Base-by-base conservation (phyloP, 164 flowering plant species). In the Umbellularia californica region DNA sequence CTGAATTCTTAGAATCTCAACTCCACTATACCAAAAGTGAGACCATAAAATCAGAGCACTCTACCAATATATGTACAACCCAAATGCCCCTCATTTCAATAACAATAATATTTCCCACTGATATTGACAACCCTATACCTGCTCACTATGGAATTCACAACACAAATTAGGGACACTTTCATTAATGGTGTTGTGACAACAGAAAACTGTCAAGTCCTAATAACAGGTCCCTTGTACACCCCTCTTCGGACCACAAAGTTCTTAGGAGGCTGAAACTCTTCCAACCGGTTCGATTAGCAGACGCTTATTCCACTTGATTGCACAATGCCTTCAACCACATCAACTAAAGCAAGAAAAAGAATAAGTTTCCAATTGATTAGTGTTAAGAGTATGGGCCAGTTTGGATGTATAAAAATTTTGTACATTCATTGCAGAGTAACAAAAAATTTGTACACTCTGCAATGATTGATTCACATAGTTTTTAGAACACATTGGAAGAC, bases 211-310 rank as follows among this genome's bases (percentile, higher is more conserved):
- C 83, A 89, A 52, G 75, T 77, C 79, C 83, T 84, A 76, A 90
- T 88, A 47, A 83, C 79, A 3, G 87, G 93, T 22, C 91, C 93
- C 74, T 71, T 84, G 87, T 88, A 90, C 62, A 70, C 50, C 74
- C 88, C 91, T 77, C 93, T 84, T 65, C 84, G 80, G 60, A 90
- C 86, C 77, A 87, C 89, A 78, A 88, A 88, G 86, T 80, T 81
- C 67, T 90, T 91, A 1, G 93, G 89, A 50, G 88, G 91, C 77
- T 87, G 91, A 79, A 77, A 81, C 70, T 88, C 93, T 83, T 88
- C 90, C 71, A 90, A 81, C 93, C 91, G 88, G 7, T 81, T 78
- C 76, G 86, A 82, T 41, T 87, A 87, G 3, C 90, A 80, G 14
- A 71, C 71, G 20, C 79, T 65, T 68, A 69, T 83, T 70, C 84